Evolutionary conservation across 2,329 filamentous ascomycete species (phyloP).

Genomic region (Aspergillus texensis): DNA sequence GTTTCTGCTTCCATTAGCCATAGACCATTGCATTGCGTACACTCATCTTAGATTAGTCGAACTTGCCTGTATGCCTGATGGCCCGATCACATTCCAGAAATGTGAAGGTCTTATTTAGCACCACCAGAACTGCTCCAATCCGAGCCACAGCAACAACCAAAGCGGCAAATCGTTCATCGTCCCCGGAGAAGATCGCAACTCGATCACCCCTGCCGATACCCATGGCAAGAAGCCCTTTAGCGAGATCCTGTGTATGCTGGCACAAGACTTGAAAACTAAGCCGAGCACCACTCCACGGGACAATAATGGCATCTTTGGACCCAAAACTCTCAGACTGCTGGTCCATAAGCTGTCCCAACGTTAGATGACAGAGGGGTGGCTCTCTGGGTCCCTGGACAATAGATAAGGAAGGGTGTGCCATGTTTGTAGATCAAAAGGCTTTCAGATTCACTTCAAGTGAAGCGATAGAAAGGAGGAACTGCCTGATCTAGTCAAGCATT

Average conservation of each 20-base stretch:
- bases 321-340: neutral
- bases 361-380: neutral
- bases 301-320: slow-evolving; percentile 5
- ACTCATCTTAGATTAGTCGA: neutral
- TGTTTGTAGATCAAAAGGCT: too few species aligned
- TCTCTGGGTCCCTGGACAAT: slow-evolving; percentile 1
- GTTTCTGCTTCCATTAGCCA: neutral
- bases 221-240: slow-evolving; percentile 54
- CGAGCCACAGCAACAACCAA: slow-evolving; percentile 68
- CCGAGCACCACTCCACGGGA: neutral
- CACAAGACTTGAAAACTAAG: slow-evolving; percentile 1
- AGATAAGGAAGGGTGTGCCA: neutral
- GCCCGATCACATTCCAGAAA: neutral
- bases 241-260: neutral
- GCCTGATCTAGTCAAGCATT: neutral
- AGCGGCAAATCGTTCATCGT: slow-evolving; percentile 55
- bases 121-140: slow-evolving; percentile 60
- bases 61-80: neutral
- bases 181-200: slow-evolving; percentile 67
- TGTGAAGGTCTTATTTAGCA: slow-evolving; percentile 77
- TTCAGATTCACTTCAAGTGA: neutral
- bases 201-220: slow-evolving; percentile 66
- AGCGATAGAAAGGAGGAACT: neutral
- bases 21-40: neutral
- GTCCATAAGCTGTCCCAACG: slow-evolving; percentile 2